Evolutionary conservation across 768 basidiomycete genomes (phyloP), one percentile per base, ranked within the genome.

Genomic region (Amanita pallidorosea): DNA sequence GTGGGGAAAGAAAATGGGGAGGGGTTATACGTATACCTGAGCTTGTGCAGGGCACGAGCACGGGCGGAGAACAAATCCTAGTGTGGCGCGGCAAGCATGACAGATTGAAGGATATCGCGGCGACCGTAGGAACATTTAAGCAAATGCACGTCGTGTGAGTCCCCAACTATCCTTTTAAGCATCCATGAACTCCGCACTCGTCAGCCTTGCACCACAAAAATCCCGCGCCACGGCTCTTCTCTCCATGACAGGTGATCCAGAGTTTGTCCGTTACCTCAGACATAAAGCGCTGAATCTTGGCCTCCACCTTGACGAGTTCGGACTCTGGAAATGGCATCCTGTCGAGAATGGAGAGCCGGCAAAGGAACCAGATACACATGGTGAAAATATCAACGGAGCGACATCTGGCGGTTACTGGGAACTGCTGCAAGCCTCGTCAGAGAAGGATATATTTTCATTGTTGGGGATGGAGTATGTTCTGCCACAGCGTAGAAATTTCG

Each of bases 281-380:
- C 59, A 55, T 18, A 65, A 66, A 35, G 85, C 84, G 0, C 47
- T 57, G 5, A 66, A 63, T 40, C 57, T 68, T 2, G 76, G 74
- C 13, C 56, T 83, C 57, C 66, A 72, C 31, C 67, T 86, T 25
- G 75, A 82, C 55, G 79, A 81, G 55, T 76, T 69, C 54, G 85
- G 84, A 11, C 65, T 86, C 3, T 86, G 85, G 85, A 68, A 63
- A 45, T 83, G 80, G 78, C 65, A 63, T 17, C 23, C 52, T 15
- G 53, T 44, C 9, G 34, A 52, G 11, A 41, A 33, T 15, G 43
- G 54, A 13, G 36, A 31, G 23, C 36, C 45, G 9, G 25, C 35
- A 17, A 49, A 29, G 8, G 50, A 47, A 8, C 45, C 29, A 12
- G 54, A 56, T 3, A 35, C 9, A 6, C 5, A 27, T 5, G 43